Percentiles rank a stretch among this genome's conserved stretches.
Evolutionary conservation across 306 rosid genomes (phyloP).

Genomic region (Cucumis hystrix): DNA sequence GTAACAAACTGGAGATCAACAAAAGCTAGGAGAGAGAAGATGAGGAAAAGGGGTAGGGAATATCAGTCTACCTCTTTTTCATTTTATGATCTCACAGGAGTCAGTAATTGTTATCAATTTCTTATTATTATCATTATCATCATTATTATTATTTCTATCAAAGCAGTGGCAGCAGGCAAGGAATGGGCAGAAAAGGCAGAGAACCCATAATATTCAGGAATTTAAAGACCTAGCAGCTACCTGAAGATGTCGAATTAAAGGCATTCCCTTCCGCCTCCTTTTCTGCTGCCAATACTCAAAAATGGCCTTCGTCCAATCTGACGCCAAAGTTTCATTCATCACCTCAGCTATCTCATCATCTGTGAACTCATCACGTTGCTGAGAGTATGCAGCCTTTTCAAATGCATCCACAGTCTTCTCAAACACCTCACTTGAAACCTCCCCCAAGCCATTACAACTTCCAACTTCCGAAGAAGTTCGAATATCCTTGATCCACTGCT

Average conservation of each 20-base stretch:
- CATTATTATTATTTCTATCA: background rate
- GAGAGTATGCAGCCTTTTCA: constrained; percentile 82
- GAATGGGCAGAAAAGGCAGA: background rate
- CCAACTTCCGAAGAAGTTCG: constrained; percentile 29
- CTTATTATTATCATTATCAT: background rate
- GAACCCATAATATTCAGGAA: background rate
- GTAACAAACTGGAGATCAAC: background rate
- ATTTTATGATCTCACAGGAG: background rate
- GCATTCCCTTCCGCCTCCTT: constrained; percentile 71
- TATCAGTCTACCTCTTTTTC: background rate
- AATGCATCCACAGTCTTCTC: constrained; percentile 73
- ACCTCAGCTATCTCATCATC: constrained; percentile 66
- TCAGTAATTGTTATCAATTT: background rate
- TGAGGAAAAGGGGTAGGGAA: background rate
- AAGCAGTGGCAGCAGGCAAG: background rate
- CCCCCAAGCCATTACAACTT: constrained; percentile 20
- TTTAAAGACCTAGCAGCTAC: constrained; percentile 22
- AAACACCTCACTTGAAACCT: constrained; percentile 40
- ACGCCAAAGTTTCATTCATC: constrained; percentile 31
- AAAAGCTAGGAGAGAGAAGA: background rate
- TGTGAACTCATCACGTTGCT: constrained; percentile 45
- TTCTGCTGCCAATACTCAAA: constrained; percentile 65
- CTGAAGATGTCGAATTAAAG: constrained; percentile 88
- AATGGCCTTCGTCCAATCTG: constrained; percentile 31
- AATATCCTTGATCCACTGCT: constrained; percentile 41